A percentile compares a stretch with the other conserved stretches of the same genome.
phyloP scores from a whole-genome alignment of 2,329 filamentous ascomycete species.

The Whalleya microplaca region DNA sequence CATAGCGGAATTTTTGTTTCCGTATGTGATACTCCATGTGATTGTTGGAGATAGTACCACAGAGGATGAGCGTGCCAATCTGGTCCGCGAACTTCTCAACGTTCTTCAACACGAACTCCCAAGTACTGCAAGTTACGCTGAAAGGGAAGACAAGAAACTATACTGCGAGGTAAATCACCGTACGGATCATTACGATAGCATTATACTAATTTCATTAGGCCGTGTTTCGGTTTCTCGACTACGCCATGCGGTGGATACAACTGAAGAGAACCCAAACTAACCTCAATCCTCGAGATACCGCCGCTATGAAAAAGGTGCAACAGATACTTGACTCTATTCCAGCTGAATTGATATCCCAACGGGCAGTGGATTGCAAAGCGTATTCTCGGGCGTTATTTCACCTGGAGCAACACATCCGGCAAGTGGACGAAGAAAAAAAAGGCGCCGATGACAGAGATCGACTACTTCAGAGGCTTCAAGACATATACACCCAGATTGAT shows the following conservation, averaged over 20 bases:
- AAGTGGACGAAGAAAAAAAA: constrained; percentile 49
- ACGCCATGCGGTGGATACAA: constrained; percentile 88
- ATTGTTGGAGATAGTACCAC: constrained; percentile 70
- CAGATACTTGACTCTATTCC: constrained; percentile 67
- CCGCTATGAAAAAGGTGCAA: constrained; percentile 53
- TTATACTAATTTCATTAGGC: constrained; percentile 56
- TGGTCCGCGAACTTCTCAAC: constrained; percentile 73
- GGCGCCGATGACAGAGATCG: constrained; percentile 60
- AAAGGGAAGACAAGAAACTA: constrained; percentile 76
- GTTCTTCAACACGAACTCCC: constrained; percentile 69
- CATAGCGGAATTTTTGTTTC: constrained; percentile 85
- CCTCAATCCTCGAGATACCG: constrained; percentile 47
- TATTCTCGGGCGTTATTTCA: constrained; percentile 92
- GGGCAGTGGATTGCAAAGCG: constrained; percentile 91
- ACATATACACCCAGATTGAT: constrained; percentile 96
- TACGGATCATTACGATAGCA: not conserved
- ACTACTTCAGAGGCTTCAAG: constrained; percentile 78
- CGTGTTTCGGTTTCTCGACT: constrained; percentile 89
- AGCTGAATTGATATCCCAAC: constrained; percentile 72
- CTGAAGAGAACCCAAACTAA: constrained; percentile 60
- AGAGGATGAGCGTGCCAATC: constrained; percentile 63
- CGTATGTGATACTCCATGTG: constrained; percentile 83
- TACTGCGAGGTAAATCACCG: constrained; percentile 76
- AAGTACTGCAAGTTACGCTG: constrained; percentile 56
- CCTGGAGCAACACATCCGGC: constrained; percentile 84